Evolutionary conservation across 768 basidiomycete species (phyloP), one percentile per base, ranked within the genome.

Genomic region (Termitomyces sp.): DNA sequence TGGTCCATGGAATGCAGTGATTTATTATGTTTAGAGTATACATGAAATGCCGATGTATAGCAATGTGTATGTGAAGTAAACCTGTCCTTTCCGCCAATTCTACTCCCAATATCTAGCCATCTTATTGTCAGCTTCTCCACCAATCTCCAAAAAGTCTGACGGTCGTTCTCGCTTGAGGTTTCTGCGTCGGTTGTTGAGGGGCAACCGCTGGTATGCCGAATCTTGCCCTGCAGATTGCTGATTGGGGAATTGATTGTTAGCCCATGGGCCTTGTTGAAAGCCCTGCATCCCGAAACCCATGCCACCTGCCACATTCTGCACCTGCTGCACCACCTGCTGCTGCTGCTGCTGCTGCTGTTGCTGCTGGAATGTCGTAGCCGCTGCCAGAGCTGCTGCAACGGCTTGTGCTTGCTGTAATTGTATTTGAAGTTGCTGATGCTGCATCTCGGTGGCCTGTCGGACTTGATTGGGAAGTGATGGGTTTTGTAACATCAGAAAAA

Each of bases 151-250:
- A 64, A 93, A 93, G 70, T 93, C 91, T 4, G 87, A 85, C 1
- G 90, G 90, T 45, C 90, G 75, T 30, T 93, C 91, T 9, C 90
- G 79, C 70, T 93, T 92, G 60, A 89, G 64, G 61, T 83, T 84
- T 64, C 88, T 74, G 51, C 90, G 79, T 56, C 90, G 78, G 63
- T 89, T 90, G 64, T 92, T 93, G 52, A 93, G 71, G 30, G 90
- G 90, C 47, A 91, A 65, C 35, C 91, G 78, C 67, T 93, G 91
- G 66, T 93, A 93, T n/a, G 90, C 87, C 6, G 90, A 92, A 58
- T 93, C 90, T 64, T 84, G 83, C 6, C 78, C 77, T 49, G 79
- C 78, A 30, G 80, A 77, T 66, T 88, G 86, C 63, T 89, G 86
- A 58, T 80, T 82, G 45, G 76, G 61, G 66, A 78, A 88, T 55